These are phyloP conservation scores for Diplogelasinospora grovesii DNA, from an alignment of 495 filamentous ascomycete species.

Conservation along the genomic window DNA sequence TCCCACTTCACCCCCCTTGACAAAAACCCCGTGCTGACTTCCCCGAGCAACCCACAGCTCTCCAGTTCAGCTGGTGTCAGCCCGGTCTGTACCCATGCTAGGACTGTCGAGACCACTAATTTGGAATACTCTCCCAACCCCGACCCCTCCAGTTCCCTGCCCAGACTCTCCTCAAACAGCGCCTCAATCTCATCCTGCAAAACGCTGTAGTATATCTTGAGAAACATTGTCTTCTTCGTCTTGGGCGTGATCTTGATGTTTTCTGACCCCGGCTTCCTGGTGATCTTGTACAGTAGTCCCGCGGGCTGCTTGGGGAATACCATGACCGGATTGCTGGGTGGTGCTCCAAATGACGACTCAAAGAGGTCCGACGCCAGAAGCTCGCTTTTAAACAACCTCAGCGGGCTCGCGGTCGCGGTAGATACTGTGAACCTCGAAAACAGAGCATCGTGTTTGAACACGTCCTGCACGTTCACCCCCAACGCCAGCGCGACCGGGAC, in stretches of 20 bases:
- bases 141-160: slow-evolving; percentile 31
- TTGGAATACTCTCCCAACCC: slow-evolving; percentile 39
- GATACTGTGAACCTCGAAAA: slow-evolving; percentile 88
- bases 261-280: slow-evolving; percentile 28
- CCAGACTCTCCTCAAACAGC: slow-evolving; percentile 34
- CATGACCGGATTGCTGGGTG: slow-evolving; percentile 47
- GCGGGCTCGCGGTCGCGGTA: slow-evolving; percentile 64
- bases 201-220: slow-evolving; percentile 72
- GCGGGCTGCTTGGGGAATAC: slow-evolving; percentile 79
- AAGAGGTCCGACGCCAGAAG: slow-evolving; percentile 66
- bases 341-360: slow-evolving; percentile 53
- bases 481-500: slow-evolving; percentile 68
- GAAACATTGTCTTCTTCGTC: slow-evolving; percentile 48
- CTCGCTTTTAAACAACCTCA: slow-evolving; percentile 64
- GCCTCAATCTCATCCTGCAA: slow-evolving; percentile 62
- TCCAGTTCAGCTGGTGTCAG: slow-evolving; percentile 57
- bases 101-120: slow-evolving; percentile 42
- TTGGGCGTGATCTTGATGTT: slow-evolving; percentile 29
- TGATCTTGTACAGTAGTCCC: slow-evolving; percentile 76
- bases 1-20: slow-evolving; percentile 30
- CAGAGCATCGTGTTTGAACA: slow-evolving; percentile 76
- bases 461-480: slow-evolving; percentile 93
- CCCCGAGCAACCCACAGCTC: slow-evolving; percentile 44
- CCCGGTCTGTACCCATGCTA: slow-evolving; percentile 43
- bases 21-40: slow-evolving; percentile 38